A percentile compares a stretch with the other conserved stretches of the same genome.
Evolutionary conservation across 345 rosid genomes (phyloP).

Genomic region (Hypericum androsaemum): DNA sequence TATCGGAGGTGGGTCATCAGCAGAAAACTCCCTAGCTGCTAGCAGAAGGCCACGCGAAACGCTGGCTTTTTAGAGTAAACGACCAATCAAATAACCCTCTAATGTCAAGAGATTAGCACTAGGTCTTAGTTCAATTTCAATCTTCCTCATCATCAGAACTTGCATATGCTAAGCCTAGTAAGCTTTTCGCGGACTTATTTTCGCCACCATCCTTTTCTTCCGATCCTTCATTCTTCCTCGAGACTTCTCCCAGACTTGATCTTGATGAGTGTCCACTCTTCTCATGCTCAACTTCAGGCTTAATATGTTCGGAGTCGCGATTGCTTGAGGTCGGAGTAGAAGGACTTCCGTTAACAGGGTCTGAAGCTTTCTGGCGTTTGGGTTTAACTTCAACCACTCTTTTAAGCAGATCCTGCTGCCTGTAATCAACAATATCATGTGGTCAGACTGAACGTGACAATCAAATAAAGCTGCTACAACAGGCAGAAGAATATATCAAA

Average conservation of each 20-base stretch:
- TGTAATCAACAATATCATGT: slow-evolving; percentile 15
- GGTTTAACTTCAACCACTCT: slow-evolving; percentile 85
- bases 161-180: slow-evolving; percentile 75
- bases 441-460: not conserved
- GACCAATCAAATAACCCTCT: no score
- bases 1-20: no score
- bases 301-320: slow-evolving; percentile 17
- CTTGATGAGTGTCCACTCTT: slow-evolving; percentile 20
- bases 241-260: slow-evolving; percentile 20
- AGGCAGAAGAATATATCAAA: no score
- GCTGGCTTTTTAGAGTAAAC: no score
- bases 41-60: no score
- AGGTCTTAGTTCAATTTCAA: slow-evolving; percentile 1
- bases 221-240: slow-evolving; percentile 13
- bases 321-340: slow-evolving; percentile 23
- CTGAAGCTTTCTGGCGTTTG: slow-evolving; percentile 42
- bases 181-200: slow-evolving; percentile 40
- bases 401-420: slow-evolving; percentile 87
- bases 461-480: not conserved
- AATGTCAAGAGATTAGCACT: no score
- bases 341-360: slow-evolving; percentile 19
- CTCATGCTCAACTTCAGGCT: slow-evolving; percentile 16
- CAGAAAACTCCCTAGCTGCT: no score
- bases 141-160: slow-evolving; percentile 77
- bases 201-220: not conserved